Evolutionary conservation across 768 basidiomycete species (phyloP), one percentile per base, ranked within the genome.

Genomic region (Cantharellus anzutake): DNA sequence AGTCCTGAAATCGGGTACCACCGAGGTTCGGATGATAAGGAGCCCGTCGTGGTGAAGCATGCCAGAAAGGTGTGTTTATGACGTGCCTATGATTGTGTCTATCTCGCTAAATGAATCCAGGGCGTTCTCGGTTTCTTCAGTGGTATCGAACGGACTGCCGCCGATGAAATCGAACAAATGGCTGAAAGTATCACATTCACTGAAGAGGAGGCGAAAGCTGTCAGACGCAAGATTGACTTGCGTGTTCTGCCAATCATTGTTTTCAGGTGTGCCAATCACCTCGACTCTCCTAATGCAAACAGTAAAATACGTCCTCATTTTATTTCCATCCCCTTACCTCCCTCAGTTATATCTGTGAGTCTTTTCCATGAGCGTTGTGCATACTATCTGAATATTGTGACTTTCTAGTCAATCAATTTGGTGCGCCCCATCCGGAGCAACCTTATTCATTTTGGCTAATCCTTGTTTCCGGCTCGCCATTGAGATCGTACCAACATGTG

Each of bases 401-500:
- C 14, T 37, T 11, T 37, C 14, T 37, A 55, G 52, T 37, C 7
- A 55, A 55, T 55, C 52, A 55, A 37, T 55, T 55, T 37, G 52
- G 52, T 55, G 38, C 7, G 52, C 35, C 11, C 20, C 20, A 29
- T 29, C 1, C 20, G 20, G 20, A 29, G 20, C 20, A 29, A 11
- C 1, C 11, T 11, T 48, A 48, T 48, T 29, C 35, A 37, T 37
- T 55, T 55, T 7, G 14, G 11, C 11, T 11, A 37, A 11, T 37
- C 35, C 52, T 11, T 48, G 2, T 34, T 41, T 2, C 16, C 56
- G 7, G 34, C 38, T 67, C 63, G 65, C 64, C 51, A 67, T 65
- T 58, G 65, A 79, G 78, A 80, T 64, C 76, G 78, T 20, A 80
- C 77, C 20, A 80, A 80, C 63, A 78, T 80, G 78, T 29, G 20